Base-by-base conservation (phyloP, 257 asterid species). In the Lycium ferocissimum region DNA sequence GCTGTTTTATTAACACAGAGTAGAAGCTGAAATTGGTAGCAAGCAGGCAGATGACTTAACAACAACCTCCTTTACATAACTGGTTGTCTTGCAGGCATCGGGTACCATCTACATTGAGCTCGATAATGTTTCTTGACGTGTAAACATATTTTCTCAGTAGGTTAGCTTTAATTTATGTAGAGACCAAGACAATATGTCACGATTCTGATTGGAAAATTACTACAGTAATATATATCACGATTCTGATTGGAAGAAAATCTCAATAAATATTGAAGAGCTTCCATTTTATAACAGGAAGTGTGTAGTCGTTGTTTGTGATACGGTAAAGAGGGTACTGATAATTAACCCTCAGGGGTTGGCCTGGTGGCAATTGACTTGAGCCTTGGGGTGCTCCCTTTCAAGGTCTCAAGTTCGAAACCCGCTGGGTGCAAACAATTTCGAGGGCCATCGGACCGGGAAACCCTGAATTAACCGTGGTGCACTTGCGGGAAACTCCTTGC, bases 41-140 rank as follows among this genome's bases (percentile, higher is more conserved):
- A 9, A 78, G 82, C 82, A 8, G 82, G 47, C 26, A 33, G 65
- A 53, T 75, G 61, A 53, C 82, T 26, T 53, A 78, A 15, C 65
- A 53, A 7, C 63, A 38, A 22, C 63, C 82, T 53, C 82, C 47
- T 26, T 51, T 53, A 26, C 26, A 37, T 7, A 78, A 26, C 26
- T 78, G 15, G 59, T 76, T 26, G 63, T 47, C 18, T 15, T 53
- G 65, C 22, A 8, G 82, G 26, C 49, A 14, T 33, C 0, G 45
- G 6, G 3, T 53, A 33, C 82, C 82, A 78, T 78, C 26, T 78
- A 78, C 26, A 14, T 78, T 51, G 65, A 76, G 82, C 13, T 49
- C 40, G 1, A 20, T 47, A 11, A 7, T 51, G 45, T 76, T 51
- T 51, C 82, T 26, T 53, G 82, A 78, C 45, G 49, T 53, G 51